Base-by-base conservation (phyloP, 768 basidiomycete species). In the Trichaptum fuscoviolaceum region DNA sequence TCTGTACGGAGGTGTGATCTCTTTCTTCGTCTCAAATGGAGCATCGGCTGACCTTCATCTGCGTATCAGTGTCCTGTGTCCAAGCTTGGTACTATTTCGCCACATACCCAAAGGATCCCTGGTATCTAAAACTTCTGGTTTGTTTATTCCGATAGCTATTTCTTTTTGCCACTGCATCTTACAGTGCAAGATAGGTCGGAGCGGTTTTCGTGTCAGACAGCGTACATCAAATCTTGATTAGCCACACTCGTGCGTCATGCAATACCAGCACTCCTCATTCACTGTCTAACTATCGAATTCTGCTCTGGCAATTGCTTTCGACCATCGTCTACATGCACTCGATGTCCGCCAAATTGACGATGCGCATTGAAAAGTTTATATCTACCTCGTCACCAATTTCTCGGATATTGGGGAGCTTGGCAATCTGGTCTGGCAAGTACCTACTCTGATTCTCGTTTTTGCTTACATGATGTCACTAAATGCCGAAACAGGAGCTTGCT, bases 21-120 rank as follows among this genome's bases (percentile, higher is more conserved):
- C 26, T 20, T 57, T 25, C 35, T 60, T 66, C 36, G 24, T 20
- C 25, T 35, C 59, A 36, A 63, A 3, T 20, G n/a, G 8, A 25
- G 8, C 7, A 26, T n/a, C 60, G 65, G 8, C 63, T 57, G n/a
- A 65, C 63, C 61, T 9, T 12, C 9, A 64, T 23, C 23, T 42
- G 26, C 25, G 18, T 25, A 7, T 34, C 58, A 88, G 86, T 86
- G 20, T 83, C 84, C 8, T 77, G 77, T 57, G 74, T 87, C 30
- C 87, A 88, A 71, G 78, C 80, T 0, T 85, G 80, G 78, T 85
- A 82, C 69, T 88, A 87, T 69, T 86, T 74, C 66, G 77, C 75
- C 18, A 80, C 66, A 3, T 77, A 87, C 70, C 81, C 84, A 64
- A 76, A 73, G 26, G 86, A 87, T 71, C 70, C 74, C 26, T 85